A percentile compares a stretch with the other conserved stretches of the same genome.
phyloP scores from a whole-genome alignment of 1,284 basidiomycete species.

The Bjerkandera adusta region DNA sequence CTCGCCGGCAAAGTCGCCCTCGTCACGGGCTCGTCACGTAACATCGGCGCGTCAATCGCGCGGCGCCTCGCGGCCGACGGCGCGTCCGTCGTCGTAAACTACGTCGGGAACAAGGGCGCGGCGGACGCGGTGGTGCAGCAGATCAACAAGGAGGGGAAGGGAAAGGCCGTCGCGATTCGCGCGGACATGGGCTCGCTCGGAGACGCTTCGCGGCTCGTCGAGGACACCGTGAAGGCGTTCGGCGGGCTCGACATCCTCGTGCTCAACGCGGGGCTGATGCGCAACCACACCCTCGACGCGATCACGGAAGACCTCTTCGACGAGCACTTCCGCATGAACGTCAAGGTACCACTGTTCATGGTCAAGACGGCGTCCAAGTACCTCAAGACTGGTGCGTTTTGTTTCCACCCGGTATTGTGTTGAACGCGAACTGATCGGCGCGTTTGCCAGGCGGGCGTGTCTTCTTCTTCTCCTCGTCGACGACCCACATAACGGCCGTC shows the following conservation, averaged over 20 bases:
- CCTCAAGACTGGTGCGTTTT: constrained; percentile 39
- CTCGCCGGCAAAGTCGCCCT: constrained; percentile 46
- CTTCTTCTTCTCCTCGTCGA: constrained; percentile 53
- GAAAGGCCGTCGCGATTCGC: constrained; percentile 44
- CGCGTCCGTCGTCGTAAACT: constrained; percentile 53
- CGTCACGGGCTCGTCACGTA: constrained; percentile 53
- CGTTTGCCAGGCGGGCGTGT: constrained; percentile 42
- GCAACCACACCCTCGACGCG: constrained; percentile 38
- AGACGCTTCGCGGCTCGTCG: constrained; percentile 39
- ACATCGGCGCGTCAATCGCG: constrained; percentile 53
- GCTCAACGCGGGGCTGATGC: constrained; percentile 51
- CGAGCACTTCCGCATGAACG: constrained; percentile 46
- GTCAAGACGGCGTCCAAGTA: constrained; percentile 41
- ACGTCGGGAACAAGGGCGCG: constrained; percentile 28
- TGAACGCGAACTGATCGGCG: background rate
- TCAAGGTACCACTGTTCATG: constrained; percentile 54
- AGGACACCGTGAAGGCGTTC: constrained; percentile 44
- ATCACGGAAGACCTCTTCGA: constrained; percentile 48
- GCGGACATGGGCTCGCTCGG: constrained; percentile 43
- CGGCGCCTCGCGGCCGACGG: constrained; percentile 46
- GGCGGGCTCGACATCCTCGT: constrained; percentile 52
- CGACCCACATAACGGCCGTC: constrained; percentile 42
- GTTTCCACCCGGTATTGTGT: background rate
- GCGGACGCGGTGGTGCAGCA: constrained; percentile 43
- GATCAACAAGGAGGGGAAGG: constrained; percentile 37